Evolutionary conservation across 83 land plant genomes (phyloP).

Genomic region (Picea engelmannii): DNA sequence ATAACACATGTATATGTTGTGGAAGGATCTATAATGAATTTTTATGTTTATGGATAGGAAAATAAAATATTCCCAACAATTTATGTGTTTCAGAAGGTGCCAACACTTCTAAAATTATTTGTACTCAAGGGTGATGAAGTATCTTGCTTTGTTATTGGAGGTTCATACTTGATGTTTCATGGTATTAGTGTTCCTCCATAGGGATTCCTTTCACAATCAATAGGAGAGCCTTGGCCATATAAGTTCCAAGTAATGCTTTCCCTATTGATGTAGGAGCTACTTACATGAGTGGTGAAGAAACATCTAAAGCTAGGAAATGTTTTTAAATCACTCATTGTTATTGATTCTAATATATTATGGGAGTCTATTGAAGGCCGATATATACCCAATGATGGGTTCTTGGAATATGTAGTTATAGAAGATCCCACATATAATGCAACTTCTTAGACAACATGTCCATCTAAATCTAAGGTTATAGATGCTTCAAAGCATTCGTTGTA

Average conservation of each 20-base stretch:
- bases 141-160: conserved; percentile 80
- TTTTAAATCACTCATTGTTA: conserved; percentile 76
- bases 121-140: conserved; percentile 85
- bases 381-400: conserved; percentile 93
- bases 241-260: conserved; percentile 82
- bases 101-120: conserved; percentile 73
- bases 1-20: too few relatives aligned
- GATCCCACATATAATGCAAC: conserved; percentile 57
- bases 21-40: too few relatives aligned
- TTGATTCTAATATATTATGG: conserved; percentile 66
- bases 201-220: conserved; percentile 66
- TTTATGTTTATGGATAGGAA: too few relatives aligned
- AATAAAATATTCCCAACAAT: conserved; percentile 32
- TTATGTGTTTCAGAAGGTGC: conserved; percentile 87
- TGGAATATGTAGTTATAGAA: conserved; percentile 65
- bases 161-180: conserved; percentile 96
- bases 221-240: conserved; percentile 83
- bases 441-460: conserved; percentile 15
- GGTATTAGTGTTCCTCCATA: conserved; percentile 74
- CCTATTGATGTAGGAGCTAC: conserved; percentile 94
- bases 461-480: conserved; percentile 21
- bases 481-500: conserved; percentile 8
- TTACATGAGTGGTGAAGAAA: conserved; percentile 74
- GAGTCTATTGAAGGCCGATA: conserved; percentile 73
- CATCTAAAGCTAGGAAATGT: conserved; percentile 84